Percentiles rank a stretch among this genome's conserved stretches.
phyloP scores from a whole-genome alignment of 805 yeast species.

The Isabelozyma gotoi region DNA sequence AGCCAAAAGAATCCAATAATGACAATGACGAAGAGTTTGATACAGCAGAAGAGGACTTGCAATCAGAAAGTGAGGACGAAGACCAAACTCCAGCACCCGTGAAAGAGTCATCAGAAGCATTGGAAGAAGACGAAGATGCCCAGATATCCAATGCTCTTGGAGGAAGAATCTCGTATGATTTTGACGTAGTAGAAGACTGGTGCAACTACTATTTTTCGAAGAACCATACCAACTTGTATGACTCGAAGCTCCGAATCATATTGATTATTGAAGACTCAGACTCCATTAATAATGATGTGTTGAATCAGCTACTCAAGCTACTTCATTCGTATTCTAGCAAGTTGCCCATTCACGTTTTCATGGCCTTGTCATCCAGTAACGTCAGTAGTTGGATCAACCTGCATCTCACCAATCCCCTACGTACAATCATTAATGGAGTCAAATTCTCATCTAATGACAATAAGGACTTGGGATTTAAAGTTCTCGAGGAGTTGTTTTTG shows the following conservation, averaged over 20 bases:
- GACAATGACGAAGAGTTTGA: slow-evolving; percentile 11
- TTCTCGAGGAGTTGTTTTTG: slow-evolving; percentile 32
- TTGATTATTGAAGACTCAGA: slow-evolving; percentile 39
- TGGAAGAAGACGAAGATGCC: slow-evolving; percentile 12
- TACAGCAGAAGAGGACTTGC: slow-evolving; percentile 7
- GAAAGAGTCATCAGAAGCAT: too few relatives aligned
- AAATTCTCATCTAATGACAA: slow-evolving; percentile 34
- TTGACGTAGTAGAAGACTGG: slow-evolving; percentile 36
- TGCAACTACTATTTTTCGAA: slow-evolving; percentile 11
- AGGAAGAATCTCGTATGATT: slow-evolving; percentile 33
- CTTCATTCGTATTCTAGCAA: slow-evolving; percentile 22
- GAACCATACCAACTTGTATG: slow-evolving; percentile 3
- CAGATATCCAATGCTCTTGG: slow-evolving; percentile 7
- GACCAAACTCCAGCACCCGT: neutral
- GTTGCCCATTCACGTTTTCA: slow-evolving; percentile 33
- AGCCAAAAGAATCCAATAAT: slow-evolving; percentile 6
- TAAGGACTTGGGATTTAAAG: slow-evolving; percentile 30
- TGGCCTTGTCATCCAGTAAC: slow-evolving; percentile 36
- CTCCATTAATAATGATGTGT: slow-evolving; percentile 29
- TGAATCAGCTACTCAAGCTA: slow-evolving; percentile 35
- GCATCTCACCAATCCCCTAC: slow-evolving; percentile 29
- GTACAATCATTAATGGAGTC: slow-evolving; percentile 25
- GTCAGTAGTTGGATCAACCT: slow-evolving; percentile 37
- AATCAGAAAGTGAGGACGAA: slow-evolving; percentile 12
- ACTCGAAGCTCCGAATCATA: slow-evolving; percentile 16